These are phyloP conservation scores for Wickerhamomyces chaumierensis DNA, from an alignment of 805 yeast genomes.

Conservation along the genomic window DNA sequence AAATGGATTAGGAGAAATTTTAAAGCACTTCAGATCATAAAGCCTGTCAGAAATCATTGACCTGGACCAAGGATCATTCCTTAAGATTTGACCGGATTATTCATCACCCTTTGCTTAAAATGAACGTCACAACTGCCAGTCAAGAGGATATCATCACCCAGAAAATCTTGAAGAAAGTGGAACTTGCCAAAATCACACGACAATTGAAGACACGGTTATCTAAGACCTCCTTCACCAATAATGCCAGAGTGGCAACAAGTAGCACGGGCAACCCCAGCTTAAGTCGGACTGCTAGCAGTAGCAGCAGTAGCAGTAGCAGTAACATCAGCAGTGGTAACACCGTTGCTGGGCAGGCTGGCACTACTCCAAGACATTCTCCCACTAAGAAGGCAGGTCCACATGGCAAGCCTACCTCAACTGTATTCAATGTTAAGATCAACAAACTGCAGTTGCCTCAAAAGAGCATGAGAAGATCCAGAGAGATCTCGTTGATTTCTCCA, in stretches of 20 bases:
- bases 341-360: too few species aligned
- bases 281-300: conserved; percentile 1
- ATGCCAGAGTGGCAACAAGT: too few species aligned
- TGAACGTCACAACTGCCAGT: not conserved
- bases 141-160: conserved; percentile 31
- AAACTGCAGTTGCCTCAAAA: not conserved
- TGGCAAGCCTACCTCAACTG: not conserved
- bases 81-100: too few species aligned
- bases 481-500: not conserved
- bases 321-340: too few species aligned
- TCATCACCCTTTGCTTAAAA: too few species aligned
- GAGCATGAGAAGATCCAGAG: not conserved
- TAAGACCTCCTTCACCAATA: conserved; percentile 27
- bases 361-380: too few species aligned
- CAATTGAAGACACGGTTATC: conserved; percentile 30
- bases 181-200: conserved; percentile 32
- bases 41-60: too few species aligned
- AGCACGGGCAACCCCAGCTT: too few species aligned
- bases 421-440: not conserved
- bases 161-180: conserved; percentile 33
- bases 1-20: too few species aligned
- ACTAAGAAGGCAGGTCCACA: too few species aligned
- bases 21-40: too few species aligned
- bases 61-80: too few species aligned
- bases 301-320: not conserved